Percentiles rank a stretch among this genome's conserved stretches.
Evolutionary conservation across 495 filamentous ascomycete species (phyloP).

Genomic region (Mytilinidion resinicola): DNA sequence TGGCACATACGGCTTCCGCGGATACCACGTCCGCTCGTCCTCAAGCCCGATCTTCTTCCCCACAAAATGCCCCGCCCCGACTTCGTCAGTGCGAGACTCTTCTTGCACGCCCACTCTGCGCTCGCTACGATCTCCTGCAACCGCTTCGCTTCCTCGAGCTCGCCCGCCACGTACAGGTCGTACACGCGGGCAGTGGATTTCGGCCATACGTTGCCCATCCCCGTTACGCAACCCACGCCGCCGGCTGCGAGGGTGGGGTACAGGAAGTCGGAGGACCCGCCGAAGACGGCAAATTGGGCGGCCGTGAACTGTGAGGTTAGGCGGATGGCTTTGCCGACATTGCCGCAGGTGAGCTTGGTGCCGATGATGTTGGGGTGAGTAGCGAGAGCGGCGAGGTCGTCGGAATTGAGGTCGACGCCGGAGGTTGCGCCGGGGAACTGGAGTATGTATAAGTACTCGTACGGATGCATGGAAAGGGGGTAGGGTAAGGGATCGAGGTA

Average conservation of each 20-base stretch:
- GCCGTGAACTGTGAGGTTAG: slow-evolving; percentile 8
- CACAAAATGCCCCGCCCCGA: slow-evolving; percentile 16
- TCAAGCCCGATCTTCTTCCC: slow-evolving; percentile 6
- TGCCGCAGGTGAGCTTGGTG: slow-evolving; percentile 13
- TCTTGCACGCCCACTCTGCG: slow-evolving; percentile 21
- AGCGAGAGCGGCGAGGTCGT: slow-evolving; percentile 7
- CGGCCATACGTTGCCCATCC: slow-evolving; percentile 8
- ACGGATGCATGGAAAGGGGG: background rate
- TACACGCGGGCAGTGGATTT: slow-evolving; percentile 7
- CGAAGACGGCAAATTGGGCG: slow-evolving; percentile 11
- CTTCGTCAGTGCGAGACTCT: slow-evolving; percentile 12
- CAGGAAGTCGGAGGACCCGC: slow-evolving; percentile 11
- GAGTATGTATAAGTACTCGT: too few species aligned
- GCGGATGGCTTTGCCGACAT: slow-evolving; percentile 8
- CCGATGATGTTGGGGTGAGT: slow-evolving; percentile 14
- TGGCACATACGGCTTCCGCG: slow-evolving; percentile 10
- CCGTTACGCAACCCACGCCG: slow-evolving; percentile 11
- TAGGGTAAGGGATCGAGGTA: background rate
- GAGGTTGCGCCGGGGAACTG: slow-evolving; percentile 15
- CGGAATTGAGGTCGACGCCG: slow-evolving; percentile 14
- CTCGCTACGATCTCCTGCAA: slow-evolving; percentile 13
- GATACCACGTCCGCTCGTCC: slow-evolving; percentile 8
- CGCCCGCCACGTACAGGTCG: slow-evolving; percentile 9
- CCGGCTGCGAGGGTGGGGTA: slow-evolving; percentile 9
- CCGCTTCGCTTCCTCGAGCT: slow-evolving; percentile 7